Conservation (phyloP, 177 flowering plant species). For the Telopea speciosissima region DNA sequence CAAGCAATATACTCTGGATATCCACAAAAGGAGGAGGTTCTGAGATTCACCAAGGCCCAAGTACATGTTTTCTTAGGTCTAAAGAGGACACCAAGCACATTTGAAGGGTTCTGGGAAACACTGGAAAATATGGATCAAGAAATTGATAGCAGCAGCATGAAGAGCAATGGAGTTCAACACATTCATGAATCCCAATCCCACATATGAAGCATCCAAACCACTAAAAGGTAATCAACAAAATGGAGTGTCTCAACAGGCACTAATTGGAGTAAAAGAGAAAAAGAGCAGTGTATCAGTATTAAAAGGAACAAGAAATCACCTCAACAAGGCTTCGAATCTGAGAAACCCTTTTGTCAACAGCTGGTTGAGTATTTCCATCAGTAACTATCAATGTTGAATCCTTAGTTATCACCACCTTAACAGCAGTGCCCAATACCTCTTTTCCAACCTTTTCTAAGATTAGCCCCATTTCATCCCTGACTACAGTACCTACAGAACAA, state of each 20-base stretch:
- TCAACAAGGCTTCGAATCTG: conserved; percentile 56
- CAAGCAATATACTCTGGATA: too few species aligned
- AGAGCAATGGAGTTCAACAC: not conserved
- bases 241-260: not conserved
- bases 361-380: conserved; percentile 71
- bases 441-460: conserved; percentile 57
- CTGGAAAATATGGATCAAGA: not conserved
- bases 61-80: not conserved
- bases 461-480: conserved; percentile 76
- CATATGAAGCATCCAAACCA: not conserved
- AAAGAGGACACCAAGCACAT: not conserved
- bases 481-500: conserved; percentile 55
- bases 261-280: not conserved
- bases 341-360: conserved; percentile 63
- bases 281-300: not conserved
- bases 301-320: conserved; percentile 30
- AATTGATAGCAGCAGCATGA: not conserved
- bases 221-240: not conserved
- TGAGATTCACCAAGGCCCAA: not conserved
- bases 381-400: conserved; percentile 75
- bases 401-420: conserved; percentile 69
- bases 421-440: conserved; percentile 67
- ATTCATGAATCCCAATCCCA: not conserved
- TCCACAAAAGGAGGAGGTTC: not conserved
- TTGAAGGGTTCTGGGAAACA: too few species aligned